These are phyloP conservation scores for Symmetrospora coprosmae DNA, from an alignment of 768 basidiomycete genomes.

Conservation along the genomic window DNA sequence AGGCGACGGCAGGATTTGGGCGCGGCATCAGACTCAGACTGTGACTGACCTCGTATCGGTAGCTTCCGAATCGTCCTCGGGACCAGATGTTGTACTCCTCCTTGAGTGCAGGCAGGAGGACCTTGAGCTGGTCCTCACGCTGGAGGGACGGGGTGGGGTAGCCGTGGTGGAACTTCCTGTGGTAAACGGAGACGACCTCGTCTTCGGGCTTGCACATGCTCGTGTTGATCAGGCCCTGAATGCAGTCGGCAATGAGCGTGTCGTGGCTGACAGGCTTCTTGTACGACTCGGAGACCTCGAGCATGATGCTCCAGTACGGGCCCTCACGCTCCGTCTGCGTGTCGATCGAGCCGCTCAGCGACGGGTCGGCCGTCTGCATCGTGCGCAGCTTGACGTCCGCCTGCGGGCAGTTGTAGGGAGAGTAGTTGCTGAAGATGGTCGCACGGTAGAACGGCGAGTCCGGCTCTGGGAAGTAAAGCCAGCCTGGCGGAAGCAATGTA, in stretches of 20 bases:
- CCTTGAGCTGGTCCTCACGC: conserved; percentile 36
- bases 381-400: conserved; percentile 34
- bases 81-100: conserved; percentile 37
- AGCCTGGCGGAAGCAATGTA: conserved; percentile 20
- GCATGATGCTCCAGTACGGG: conserved; percentile 39
- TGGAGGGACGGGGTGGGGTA: conserved; percentile 38
- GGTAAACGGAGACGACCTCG: conserved; percentile 39
- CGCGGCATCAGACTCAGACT: neutral
- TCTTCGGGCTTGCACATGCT: conserved; percentile 35
- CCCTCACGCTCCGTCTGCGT: conserved; percentile 32
- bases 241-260: conserved; percentile 36
- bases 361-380: conserved; percentile 36
- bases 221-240: conserved; percentile 37
- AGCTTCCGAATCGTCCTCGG: conserved; percentile 36
- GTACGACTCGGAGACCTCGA: conserved; percentile 39
- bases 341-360: conserved; percentile 29
- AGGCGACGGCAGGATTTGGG: neutral
- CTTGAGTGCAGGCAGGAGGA: conserved; percentile 36
- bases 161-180: conserved; percentile 30
- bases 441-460: conserved; percentile 40
- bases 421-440: conserved; percentile 41
- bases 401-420: conserved; percentile 37
- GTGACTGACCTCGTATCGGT: neutral
- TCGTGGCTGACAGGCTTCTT: conserved; percentile 38
- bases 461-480: conserved; percentile 38